Percentiles rank a stretch among this genome's conserved stretches.
Conservation (phyloP, 2,329 filamentous ascomycete genomes). For the Hymenoscyphus albidus region DNA sequence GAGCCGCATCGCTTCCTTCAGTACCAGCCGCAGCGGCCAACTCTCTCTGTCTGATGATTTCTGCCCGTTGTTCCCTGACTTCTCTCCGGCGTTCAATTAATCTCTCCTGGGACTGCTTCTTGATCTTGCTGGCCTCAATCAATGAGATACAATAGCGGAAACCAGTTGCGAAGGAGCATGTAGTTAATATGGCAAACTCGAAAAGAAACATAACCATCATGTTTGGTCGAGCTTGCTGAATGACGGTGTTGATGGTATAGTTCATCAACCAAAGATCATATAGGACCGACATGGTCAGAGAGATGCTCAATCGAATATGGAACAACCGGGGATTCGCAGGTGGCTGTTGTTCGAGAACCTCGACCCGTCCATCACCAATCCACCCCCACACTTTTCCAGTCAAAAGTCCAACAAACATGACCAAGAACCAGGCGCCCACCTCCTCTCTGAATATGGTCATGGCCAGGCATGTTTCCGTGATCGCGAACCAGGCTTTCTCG, state of each 20-base stretch:
- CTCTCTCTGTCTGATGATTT: conserved; percentile 40
- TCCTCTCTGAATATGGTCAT: conserved; percentile 99
- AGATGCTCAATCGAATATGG: conserved; percentile 75
- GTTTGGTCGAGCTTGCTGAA: conserved; percentile 83
- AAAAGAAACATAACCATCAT: conserved; percentile 99
- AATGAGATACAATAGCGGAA: conserved; percentile 76
- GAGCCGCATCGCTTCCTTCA: conserved; percentile 31
- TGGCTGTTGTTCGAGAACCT: conserved; percentile 91
- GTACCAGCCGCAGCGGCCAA: conserved; percentile 43
- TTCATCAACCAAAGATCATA: conserved; percentile 79
- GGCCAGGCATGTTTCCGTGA: conserved; percentile 92
- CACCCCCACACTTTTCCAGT: conserved; percentile 98
- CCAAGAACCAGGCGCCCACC: conserved; percentile 87
- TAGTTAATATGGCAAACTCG: conserved; percentile 84
- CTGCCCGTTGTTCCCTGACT: conserved; percentile 55
- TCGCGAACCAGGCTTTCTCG: conserved; percentile 96
- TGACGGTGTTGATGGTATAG: conserved; percentile 78
- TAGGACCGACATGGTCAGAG: conserved; percentile 70
- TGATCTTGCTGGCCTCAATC: conserved; percentile 70
- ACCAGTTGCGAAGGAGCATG: conserved; percentile 75
- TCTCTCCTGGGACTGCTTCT: conserved; percentile 67
- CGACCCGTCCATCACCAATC: conserved; percentile 93
- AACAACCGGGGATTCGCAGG: conserved; percentile 85
- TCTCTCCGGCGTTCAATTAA: conserved; percentile 66
- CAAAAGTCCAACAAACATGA: conserved; percentile 92